phyloP scores from a whole-genome alignment of 2,329 filamentous ascomycete genomes.

The Lasiodiplodia hormozganensis region DNA sequence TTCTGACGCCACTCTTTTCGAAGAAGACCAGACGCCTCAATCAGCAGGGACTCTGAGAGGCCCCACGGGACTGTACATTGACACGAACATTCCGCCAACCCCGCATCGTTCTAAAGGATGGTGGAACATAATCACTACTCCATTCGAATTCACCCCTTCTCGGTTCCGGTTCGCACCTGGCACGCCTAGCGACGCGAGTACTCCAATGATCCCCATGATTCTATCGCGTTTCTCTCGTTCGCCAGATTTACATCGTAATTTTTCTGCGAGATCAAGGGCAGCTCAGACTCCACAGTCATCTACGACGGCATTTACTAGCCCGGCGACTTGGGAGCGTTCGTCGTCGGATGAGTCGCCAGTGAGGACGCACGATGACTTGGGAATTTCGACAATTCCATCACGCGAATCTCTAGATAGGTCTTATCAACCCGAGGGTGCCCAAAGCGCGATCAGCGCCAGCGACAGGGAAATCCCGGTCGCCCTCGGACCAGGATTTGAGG shows the following conservation, averaged over 20 bases:
- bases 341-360: not conserved
- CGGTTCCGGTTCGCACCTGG: conserved; percentile 44
- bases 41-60: conserved; percentile 17
- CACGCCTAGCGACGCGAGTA: conserved; percentile 35
- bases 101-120: conserved; percentile 70
- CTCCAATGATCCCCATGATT: conserved; percentile 45
- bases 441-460: conserved; percentile 22
- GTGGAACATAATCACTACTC: conserved; percentile 80
- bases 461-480: conserved; percentile 27
- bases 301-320: conserved; percentile 22
- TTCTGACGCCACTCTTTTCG: conserved; percentile 72
- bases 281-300: conserved; percentile 14
- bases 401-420: conserved; percentile 9
- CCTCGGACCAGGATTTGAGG: conserved; percentile 23
- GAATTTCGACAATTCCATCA: conserved; percentile 18
- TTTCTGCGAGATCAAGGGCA: conserved; percentile 13
- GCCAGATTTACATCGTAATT: conserved; percentile 8
- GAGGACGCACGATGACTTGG: conserved; percentile 27
- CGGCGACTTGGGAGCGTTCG: conserved; percentile 17
- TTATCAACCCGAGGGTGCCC: conserved; percentile 15
- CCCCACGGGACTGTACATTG: conserved; percentile 43
- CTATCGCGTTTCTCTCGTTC: conserved; percentile 31
- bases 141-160: conserved; percentile 59
- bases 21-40: conserved; percentile 65
- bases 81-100: conserved; percentile 54